Evolutionary conservation across 805 yeast species (phyloP).

Genomic region (Komagataella ulmi): DNA sequence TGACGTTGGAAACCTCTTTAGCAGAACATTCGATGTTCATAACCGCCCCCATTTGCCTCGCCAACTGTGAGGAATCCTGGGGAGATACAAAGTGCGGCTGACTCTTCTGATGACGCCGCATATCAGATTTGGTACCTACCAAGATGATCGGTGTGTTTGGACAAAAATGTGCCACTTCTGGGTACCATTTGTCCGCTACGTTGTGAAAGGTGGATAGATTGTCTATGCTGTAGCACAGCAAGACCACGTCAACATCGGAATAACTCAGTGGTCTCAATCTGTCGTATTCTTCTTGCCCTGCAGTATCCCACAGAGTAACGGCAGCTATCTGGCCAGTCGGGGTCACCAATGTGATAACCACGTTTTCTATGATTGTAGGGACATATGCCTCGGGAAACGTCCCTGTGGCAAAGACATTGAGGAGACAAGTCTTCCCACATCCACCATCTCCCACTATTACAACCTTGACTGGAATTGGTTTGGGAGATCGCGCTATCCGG

Average conservation of each 20-base stretch:
- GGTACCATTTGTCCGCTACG: slow-evolving; percentile 74
- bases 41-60: slow-evolving; percentile 50
- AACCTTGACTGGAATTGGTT: slow-evolving; percentile 10
- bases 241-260: slow-evolving; percentile 63
- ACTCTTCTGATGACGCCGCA: slow-evolving; percentile 13
- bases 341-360: slow-evolving; percentile 40
- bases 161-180: slow-evolving; percentile 76
- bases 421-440: slow-evolving; percentile 77
- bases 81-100: slow-evolving; percentile 17
- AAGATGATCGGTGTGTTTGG: slow-evolving; percentile 65
- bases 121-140: slow-evolving; percentile 76
- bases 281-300: slow-evolving; percentile 82
- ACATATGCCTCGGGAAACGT: slow-evolving; percentile 61
- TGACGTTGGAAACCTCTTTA: slow-evolving; percentile 50
- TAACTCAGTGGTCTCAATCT: slow-evolving; percentile 68
- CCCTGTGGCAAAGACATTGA: slow-evolving; percentile 46
- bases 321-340: slow-evolving; percentile 41
- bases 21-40: slow-evolving; percentile 77
- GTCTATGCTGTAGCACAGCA: slow-evolving; percentile 67
- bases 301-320: slow-evolving; percentile 79
- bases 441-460: slow-evolving; percentile 88
- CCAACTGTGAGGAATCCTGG: slow-evolving; percentile 37
- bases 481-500: neutral
- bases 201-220: slow-evolving; percentile 51
- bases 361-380: slow-evolving; percentile 77